These are phyloP conservation scores for Westerdykella ornata DNA, from an alignment of 2,329 filamentous ascomycete genomes.

Conservation along the genomic window DNA sequence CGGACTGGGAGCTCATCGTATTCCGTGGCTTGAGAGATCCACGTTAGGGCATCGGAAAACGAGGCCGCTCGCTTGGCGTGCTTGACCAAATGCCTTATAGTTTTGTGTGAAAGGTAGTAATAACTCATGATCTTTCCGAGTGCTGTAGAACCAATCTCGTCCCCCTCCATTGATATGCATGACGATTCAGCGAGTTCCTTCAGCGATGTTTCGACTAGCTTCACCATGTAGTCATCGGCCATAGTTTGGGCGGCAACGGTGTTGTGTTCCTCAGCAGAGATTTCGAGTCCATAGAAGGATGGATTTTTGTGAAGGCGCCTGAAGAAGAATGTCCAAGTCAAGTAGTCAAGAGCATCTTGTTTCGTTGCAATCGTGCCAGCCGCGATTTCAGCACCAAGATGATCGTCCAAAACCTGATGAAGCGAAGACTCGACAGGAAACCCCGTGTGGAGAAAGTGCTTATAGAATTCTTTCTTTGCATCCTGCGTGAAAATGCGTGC, in stretches of 20 bases:
- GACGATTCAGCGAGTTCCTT: constrained; percentile 73
- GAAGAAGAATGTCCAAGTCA: constrained; percentile 99
- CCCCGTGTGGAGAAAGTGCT: constrained; percentile 95
- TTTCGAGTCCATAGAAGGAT: constrained; percentile 93
- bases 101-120: constrained; percentile 93
- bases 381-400: constrained; percentile 89
- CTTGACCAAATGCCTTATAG: constrained; percentile 74
- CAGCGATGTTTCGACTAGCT: constrained; percentile 82
- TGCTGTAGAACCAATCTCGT: constrained; percentile 81
- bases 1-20: constrained; percentile 97
- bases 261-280: constrained; percentile 87
- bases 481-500: constrained; percentile 97
- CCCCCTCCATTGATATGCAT: constrained; percentile 78
- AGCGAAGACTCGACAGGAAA: constrained; percentile 96
- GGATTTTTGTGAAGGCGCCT: constrained; percentile 94
- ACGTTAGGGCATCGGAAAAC: constrained; percentile 77
- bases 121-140: constrained; percentile 99
- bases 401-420: constrained; percentile 94
- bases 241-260: constrained; percentile 75
- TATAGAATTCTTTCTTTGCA: constrained; percentile 97
- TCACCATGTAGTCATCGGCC: constrained; percentile 91
- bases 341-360: constrained; percentile 93
- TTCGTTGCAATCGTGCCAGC: constrained; percentile 89
- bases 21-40: constrained; percentile 90
- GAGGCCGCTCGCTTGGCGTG: constrained; percentile 68